Percentiles rank a stretch among this genome's conserved stretches.
phyloP scores from a whole-genome alignment of 257 asterid species.

The Nicotiana attenuata region DNA sequence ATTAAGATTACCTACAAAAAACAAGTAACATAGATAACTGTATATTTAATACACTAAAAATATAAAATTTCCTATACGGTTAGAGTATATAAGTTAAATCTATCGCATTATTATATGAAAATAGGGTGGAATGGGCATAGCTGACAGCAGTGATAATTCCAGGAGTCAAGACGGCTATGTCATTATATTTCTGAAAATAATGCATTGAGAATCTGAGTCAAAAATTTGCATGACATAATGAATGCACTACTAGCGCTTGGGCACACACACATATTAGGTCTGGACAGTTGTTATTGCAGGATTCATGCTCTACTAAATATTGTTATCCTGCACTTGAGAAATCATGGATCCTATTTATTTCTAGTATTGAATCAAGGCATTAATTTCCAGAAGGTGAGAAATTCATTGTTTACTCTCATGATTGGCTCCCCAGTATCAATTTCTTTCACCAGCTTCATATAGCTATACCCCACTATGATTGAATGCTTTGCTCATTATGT shows the following conservation, averaged over 20 bases:
- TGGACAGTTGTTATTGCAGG: conserved; percentile 21
- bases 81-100: background rate
- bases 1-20: background rate
- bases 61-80: background rate
- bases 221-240: conserved; percentile 11
- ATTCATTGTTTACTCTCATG: conserved; percentile 2
- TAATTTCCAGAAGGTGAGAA: background rate
- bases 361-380: background rate
- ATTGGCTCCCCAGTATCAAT: background rate
- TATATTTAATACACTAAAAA: background rate
- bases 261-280: background rate
- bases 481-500: conserved; percentile 5
- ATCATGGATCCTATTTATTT: background rate
- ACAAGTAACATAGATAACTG: background rate
- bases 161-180: conserved; percentile 1
- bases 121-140: background rate
- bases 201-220: background rate
- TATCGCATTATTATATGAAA: background rate
- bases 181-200: background rate
- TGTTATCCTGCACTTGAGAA: conserved; percentile 12
- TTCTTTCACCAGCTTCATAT: background rate
- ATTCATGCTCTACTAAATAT: conserved; percentile 7
- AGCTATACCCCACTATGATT: conserved; percentile 14
- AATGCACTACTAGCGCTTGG: background rate
- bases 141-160: conserved; percentile 7